Base-by-base conservation (phyloP, 805 yeast species). In the Henningerozyma blattae region DNA sequence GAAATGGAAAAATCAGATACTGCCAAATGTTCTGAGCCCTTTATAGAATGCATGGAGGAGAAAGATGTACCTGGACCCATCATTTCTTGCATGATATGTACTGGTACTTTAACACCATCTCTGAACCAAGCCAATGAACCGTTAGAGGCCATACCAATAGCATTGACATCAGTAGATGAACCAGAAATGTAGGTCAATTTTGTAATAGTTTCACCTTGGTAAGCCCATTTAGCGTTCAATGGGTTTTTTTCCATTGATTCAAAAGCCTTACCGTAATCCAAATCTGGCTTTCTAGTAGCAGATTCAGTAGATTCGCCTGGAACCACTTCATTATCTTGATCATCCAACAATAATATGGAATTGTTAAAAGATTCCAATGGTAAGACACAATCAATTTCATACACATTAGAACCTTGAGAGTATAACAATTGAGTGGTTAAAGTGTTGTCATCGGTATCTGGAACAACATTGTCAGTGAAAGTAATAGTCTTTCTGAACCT, bases 241-340 rank as follows among this genome's bases (percentile, higher is more conserved):
- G 43, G 39, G 10, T 34, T 37, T 8, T 38, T 34, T 28, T 48
- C 50, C 10, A 43, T 37, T 36, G 75, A 84, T 18, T 70, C 76
- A 27, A 79, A 67, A 2, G 77, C 85, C 39, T 78, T 89, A 28
- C 79, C 93, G 33, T 65, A 64, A 5, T 24, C 27, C 10, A 5
- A 8, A 6, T 9, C n/a, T 9, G 24, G 24, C 8, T 12, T 12
- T 9, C 24, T 8, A 46, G 78, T 87, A 3, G 85, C 86, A 27
- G 62, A 65, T 17, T 52, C 15, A 4, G 17, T 20, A 14, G 30
- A 28, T 16, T 28, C 24, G 12, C 28, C 22, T 13, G 30, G 31
- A 12, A 15, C 14, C 3, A 18, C 15, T 8, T 35, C 54, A 32
- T 48, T 50, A 16, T 52, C 43, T 4, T 43, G 48, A 8, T 43